These are phyloP conservation scores for Biancaea sappan DNA, from an alignment of 306 rosid genomes.

Conservation along the genomic window DNA sequence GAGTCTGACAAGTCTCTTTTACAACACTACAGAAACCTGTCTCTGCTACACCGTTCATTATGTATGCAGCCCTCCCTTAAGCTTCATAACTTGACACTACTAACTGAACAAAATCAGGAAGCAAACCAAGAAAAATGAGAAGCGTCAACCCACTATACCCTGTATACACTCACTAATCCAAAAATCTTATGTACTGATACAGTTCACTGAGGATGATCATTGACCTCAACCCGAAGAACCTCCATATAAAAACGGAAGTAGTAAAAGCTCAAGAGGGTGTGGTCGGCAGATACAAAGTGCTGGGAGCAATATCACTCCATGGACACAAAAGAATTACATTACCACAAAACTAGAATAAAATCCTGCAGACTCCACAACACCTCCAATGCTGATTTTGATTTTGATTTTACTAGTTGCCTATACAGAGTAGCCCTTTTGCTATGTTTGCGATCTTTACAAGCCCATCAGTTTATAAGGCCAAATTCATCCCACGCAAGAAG, in stretches of 20 bases:
- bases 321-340: slow-evolving; percentile 68
- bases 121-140: slow-evolving; percentile 30
- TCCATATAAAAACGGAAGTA: slow-evolving; percentile 43
- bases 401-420: slow-evolving; percentile 50
- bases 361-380: slow-evolving; percentile 54
- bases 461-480: slow-evolving; percentile 42
- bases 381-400: slow-evolving; percentile 46
- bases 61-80: slow-evolving; percentile 41
- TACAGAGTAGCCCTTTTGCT: slow-evolving; percentile 41
- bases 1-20: slow-evolving; percentile 37
- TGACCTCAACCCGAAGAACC: slow-evolving; percentile 51
- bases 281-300: slow-evolving; percentile 47
- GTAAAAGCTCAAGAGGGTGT: slow-evolving; percentile 46
- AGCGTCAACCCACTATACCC: slow-evolving; percentile 62
- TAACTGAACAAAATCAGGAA: slow-evolving; percentile 43
- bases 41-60: slow-evolving; percentile 44
- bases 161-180: slow-evolving; percentile 72
- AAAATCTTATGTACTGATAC: slow-evolving; percentile 70
- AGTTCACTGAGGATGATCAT: slow-evolving; percentile 54
- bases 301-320: slow-evolving; percentile 47
- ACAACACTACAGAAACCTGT: slow-evolving; percentile 41
- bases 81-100: slow-evolving; percentile 25
- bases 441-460: slow-evolving; percentile 43
- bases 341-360: slow-evolving; percentile 55
- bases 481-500: slow-evolving; percentile 46